Evolutionary conservation across 139 green algal species (phyloP).

Genomic region (Haematococcus sp.): DNA sequence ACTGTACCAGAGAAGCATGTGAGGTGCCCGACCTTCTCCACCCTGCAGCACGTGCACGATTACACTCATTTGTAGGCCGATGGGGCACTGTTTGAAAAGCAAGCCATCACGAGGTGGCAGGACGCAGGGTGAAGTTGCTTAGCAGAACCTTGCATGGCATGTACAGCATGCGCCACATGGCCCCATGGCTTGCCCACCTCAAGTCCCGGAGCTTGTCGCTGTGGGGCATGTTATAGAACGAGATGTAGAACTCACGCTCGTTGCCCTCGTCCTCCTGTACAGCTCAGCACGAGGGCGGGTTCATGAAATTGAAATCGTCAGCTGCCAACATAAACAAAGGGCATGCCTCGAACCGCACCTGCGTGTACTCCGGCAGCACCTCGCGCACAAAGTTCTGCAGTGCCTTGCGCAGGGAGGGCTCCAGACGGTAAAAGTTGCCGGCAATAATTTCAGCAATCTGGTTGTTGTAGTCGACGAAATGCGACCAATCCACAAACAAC

Average conservation of each 20-base stretch:
- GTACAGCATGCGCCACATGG: no score
- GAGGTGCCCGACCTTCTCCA: conserved; percentile 60
- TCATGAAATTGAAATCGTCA: background rate
- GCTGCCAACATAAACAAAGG: no score
- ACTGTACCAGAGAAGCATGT: conserved; percentile 80
- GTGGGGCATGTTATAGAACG: conserved; percentile 70
- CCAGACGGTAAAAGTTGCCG: conserved; percentile 58
- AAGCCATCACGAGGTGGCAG: no score
- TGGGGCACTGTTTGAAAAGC: no score
- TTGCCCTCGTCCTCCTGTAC: conserved; percentile 41
- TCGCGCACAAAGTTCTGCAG: conserved; percentile 74
- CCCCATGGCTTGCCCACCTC: background rate
- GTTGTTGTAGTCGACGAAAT: conserved; percentile 68
- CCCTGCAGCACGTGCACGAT: conserved; percentile 28
- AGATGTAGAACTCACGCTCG: conserved; percentile 86
- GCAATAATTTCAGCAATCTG: conserved; percentile 54
- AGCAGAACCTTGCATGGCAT: no score
- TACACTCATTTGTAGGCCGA: no score
- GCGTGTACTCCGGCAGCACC: conserved; percentile 45
- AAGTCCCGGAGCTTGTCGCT: conserved; percentile 53
- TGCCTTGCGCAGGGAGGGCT: conserved; percentile 71
- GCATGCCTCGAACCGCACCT: background rate
- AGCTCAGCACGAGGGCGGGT: no score
- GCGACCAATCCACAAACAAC: conserved; percentile 76
- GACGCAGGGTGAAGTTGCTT: no score